Base-by-base conservation (phyloP, 805 yeast genomes). In the Hanseniaspora occidentalis region DNA sequence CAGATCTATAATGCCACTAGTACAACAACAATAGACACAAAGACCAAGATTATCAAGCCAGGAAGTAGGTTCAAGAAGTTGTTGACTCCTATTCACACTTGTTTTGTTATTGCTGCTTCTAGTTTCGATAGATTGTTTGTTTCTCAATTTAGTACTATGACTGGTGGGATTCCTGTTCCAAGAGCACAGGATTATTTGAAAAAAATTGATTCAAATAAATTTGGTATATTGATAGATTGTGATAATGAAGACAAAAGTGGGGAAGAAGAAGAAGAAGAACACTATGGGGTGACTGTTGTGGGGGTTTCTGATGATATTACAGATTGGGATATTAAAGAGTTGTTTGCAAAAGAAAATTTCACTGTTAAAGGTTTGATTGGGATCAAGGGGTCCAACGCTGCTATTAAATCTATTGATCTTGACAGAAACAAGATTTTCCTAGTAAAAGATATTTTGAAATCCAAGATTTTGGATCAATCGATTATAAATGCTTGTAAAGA, bases 141-240 rank as follows among this genome's bases (percentile, higher is more conserved):
- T 47, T 96, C 96, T 2, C 64, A 74, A 29, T 62, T 92, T 51
- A 79, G 96, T 2, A 69, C 79, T 40, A 69, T 79, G 45, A 84
- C 84, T 47, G 69, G 79, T 62, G 68, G 95, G 1, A 92, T 92
- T 47, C 96, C 96, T 3, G 98, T 92, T 1, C 79, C 75, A 13
- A 71, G 98, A 50, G 86, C 96, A 2, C 97, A 92, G 58, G 98
- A 92, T 57, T 77, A 77, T 55, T 68, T 89, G 58, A 64, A 56
- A 24, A 79, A 77, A 50, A 69, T 69, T 4, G 59, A 47, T 54
- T 3, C 74, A 82, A n/a, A n/a, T n/a, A n/a, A n/a, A 48, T 73
- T 78, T 6, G 56, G 73, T 25, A 61, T 58, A 25, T 64, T 89
- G 10, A 58, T 60, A 20, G 96, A 96, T 6, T 56, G 54, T 35